Base-by-base conservation (phyloP, 108 stramenopile genomes). In the Cylindrotheca closterium region DNA sequence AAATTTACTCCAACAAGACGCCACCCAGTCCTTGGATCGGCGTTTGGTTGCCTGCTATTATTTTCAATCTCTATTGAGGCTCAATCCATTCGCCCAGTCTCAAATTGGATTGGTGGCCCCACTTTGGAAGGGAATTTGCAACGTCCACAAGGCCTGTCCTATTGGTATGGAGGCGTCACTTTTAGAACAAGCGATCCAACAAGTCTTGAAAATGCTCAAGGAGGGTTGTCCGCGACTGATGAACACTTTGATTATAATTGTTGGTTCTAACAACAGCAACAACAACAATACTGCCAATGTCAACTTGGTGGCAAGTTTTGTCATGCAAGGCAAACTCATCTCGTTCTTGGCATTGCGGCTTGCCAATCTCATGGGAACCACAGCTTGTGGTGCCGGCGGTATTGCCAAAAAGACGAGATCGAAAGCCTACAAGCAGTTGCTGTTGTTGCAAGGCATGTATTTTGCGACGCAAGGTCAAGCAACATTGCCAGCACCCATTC, bases 171-270 rank as follows among this genome's bases (percentile, higher is more conserved):
- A n/a, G n/a, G n/a, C n/a, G n/a, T n/a, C n/a, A n/a, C n/a, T n/a
- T n/a, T 0, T 64, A 8, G 63, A 64, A 32, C 51, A 64, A 53
- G 63, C 63, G 1, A 53, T 53, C 33, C 32, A 29, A 0, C 48
- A 21, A 0, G 12, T 64, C 30, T 26, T 29, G 5, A 32, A 52
- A 1, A 4, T 64, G 15, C 12, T 64, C 23, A 23, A 64, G 50
- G 63, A 64, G 26, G 63, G 63, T 42, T 42, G 10, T 10, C 37
- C 10, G 37, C 37, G 37, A 42, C 15, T 42, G 37, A 7, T 42
- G 15, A 42, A 42, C 37, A 42, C 10, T 10, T 10, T 42, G 10
- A 42, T 42, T 15, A n/a, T n/a, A n/a, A n/a, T n/a, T n/a, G n/a
- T n/a, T n/a, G n/a, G n/a, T n/a, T 42, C 37, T 42, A 15, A 7